Conservation (phyloP, 805 yeast genomes). For the Myxozyma neglecta region DNA sequence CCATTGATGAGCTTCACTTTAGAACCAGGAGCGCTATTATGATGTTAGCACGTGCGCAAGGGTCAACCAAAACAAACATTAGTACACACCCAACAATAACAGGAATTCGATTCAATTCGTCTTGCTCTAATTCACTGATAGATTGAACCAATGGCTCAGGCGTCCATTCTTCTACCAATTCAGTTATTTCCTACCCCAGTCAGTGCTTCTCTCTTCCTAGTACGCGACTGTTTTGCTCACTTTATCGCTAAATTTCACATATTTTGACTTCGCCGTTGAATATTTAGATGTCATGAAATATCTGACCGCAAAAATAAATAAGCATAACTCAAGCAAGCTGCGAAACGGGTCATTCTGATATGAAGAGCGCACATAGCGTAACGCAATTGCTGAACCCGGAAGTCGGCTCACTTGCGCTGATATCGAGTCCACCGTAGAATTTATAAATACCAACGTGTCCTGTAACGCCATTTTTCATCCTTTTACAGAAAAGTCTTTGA, state of each 20-base stretch:
- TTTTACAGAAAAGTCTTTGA: no score
- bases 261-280: constrained; percentile 70
- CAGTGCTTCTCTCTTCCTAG: neutral
- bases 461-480: no score
- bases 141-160: constrained; percentile 79
- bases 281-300: constrained; percentile 79
- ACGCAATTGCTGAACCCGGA: constrained; percentile 45
- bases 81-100: constrained; percentile 57
- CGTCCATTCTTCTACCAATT: constrained; percentile 83
- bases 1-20: constrained; percentile 27
- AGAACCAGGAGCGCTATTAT: constrained; percentile 22
- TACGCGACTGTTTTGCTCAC: constrained; percentile 8
- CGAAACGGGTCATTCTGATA: constrained; percentile 93
- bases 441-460: constrained; percentile 26
- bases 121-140: constrained; percentile 48
- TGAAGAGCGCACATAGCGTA: constrained; percentile 74
- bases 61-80: no score
- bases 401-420: constrained; percentile 32
- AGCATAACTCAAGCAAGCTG: constrained; percentile 72
- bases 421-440: constrained; percentile 26
- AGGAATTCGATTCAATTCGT: constrained; percentile 70
- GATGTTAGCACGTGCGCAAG: no score
- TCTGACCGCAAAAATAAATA: constrained; percentile 77
- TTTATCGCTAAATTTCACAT: constrained; percentile 49
- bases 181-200: constrained; percentile 61